Conservation (phyloP, 306 rosid genomes). For the Casuarina equisetifolia region DNA sequence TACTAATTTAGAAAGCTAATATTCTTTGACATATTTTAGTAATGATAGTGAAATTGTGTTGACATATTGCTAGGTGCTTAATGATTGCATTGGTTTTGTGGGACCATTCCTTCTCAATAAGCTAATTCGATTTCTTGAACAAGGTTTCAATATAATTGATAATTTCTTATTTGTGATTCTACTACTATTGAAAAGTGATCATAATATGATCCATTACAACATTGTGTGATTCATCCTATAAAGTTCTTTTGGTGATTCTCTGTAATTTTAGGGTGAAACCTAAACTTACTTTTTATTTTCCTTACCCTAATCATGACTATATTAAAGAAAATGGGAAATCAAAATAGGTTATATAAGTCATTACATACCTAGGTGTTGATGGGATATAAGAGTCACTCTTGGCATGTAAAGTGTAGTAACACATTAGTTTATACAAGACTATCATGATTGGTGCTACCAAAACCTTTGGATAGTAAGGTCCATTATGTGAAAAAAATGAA, state of each 20-base stretch:
- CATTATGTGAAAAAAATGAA: too few species aligned
- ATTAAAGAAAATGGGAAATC: too few species aligned
- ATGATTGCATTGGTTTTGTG: constrained; percentile 83
- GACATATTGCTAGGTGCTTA: constrained; percentile 61
- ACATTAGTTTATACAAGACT: too few species aligned
- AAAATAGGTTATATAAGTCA: too few species aligned
- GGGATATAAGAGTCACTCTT: too few species aligned
- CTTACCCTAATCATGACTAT: too few species aligned
- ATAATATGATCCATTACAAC: constrained; percentile 21
- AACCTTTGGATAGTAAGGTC: too few species aligned
- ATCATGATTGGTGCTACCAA: too few species aligned
- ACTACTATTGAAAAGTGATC: constrained; percentile 14
- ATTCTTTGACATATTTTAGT: background rate
- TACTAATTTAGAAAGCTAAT: too few species aligned
- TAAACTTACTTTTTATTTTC: too few species aligned
- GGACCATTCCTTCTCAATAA: constrained; percentile 97
- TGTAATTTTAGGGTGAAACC: background rate
- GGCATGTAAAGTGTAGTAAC: too few species aligned
- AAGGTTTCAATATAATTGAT: constrained; percentile 50
- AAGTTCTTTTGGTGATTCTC: background rate
- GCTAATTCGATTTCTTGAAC: constrained; percentile 81
- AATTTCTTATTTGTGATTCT: constrained; percentile 22
- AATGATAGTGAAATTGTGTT: background rate
- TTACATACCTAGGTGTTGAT: too few species aligned
- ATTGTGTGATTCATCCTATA: background rate